Evolutionary conservation across 2,329 filamentous ascomycete genomes (phyloP).

Genomic region (Stagonosporopsis cucurbitacearum): DNA sequence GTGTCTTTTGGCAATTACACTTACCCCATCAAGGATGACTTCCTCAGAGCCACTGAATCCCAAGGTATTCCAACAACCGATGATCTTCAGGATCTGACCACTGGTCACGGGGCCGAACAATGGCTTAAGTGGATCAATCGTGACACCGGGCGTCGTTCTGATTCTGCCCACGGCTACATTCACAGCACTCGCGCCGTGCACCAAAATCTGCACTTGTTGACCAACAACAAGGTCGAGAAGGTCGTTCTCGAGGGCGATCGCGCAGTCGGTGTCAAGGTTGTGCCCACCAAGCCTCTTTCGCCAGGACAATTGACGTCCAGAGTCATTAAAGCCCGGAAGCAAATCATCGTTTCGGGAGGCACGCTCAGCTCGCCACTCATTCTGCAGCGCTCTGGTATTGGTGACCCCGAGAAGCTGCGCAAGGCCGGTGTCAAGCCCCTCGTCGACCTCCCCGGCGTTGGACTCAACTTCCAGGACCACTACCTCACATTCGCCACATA

Average conservation of each 20-base stretch:
- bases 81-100: conserved; percentile 75
- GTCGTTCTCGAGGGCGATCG: conserved; percentile 74
- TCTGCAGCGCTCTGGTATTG: conserved; percentile 76
- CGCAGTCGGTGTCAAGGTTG: conserved; percentile 73
- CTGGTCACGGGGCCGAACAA: conserved; percentile 74
- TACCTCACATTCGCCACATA: conserved; percentile 74
- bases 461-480: conserved; percentile 79
- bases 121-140: conserved; percentile 87
- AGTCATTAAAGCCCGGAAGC: conserved; percentile 72
- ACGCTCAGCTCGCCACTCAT: conserved; percentile 77
- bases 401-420: conserved; percentile 74
- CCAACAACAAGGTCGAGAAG: conserved; percentile 80
- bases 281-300: conserved; percentile 72
- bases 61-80: conserved; percentile 78
- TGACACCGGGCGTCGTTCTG: conserved; percentile 72
- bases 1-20: conserved; percentile 81
- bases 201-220: conserved; percentile 73
- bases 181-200: conserved; percentile 75
- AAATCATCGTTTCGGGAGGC: conserved; percentile 75
- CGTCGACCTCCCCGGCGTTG: conserved; percentile 75
- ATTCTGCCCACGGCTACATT: conserved; percentile 79
- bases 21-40: conserved; percentile 83
- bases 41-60: conserved; percentile 73
- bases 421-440: conserved; percentile 71
- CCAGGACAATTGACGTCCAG: conserved; percentile 60